Conservation (phyloP, 768 basidiomycete genomes). For the Clavaria fumosa region DNA sequence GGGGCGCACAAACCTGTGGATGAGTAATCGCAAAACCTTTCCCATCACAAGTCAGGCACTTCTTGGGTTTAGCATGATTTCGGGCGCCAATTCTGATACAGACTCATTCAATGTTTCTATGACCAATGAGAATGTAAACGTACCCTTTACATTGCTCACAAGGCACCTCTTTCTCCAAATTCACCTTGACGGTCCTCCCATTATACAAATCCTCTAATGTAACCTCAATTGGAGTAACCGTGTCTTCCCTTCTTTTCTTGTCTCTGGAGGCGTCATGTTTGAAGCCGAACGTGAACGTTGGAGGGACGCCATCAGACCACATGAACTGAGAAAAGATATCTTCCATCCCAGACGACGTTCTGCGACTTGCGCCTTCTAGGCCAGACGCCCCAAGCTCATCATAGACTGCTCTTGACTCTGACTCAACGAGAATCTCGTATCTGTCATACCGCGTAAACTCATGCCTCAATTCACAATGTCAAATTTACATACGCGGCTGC, state of each 20-base stretch:
- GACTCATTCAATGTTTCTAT: not conserved
- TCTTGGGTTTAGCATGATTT: slow-evolving; percentile 70
- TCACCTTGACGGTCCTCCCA: slow-evolving; percentile 79
- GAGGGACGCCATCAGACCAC: slow-evolving; percentile 34
- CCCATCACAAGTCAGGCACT: slow-evolving; percentile 70
- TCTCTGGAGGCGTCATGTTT: slow-evolving; percentile 31
- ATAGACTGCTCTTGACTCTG: slow-evolving; percentile 52
- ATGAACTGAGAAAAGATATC: too few species aligned
- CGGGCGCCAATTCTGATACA: slow-evolving; percentile 58
- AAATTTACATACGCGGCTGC: slow-evolving; percentile 53
- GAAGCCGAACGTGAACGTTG: slow-evolving; percentile 51
- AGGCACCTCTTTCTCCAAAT: slow-evolving; percentile 71
- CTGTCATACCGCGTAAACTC: slow-evolving; percentile 20
- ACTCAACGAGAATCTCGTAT: slow-evolving; percentile 71
- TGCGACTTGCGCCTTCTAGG: too few species aligned
- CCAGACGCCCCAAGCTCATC: slow-evolving; percentile 63
- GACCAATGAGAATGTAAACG: too few species aligned
- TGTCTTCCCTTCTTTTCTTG: slow-evolving; percentile 50
- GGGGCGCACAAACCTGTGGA: slow-evolving; percentile 33
- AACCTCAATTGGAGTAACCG: slow-evolving; percentile 66
- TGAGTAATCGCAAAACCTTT: slow-evolving; percentile 59
- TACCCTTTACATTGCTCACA: slow-evolving; percentile 77
- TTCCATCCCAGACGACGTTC: too few species aligned
- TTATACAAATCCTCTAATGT: slow-evolving; percentile 88
- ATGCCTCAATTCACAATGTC: slow-evolving; percentile 7